Evolutionary conservation across 345 rosid species (phyloP).

Genomic region (Gossypium ekmanianum): DNA sequence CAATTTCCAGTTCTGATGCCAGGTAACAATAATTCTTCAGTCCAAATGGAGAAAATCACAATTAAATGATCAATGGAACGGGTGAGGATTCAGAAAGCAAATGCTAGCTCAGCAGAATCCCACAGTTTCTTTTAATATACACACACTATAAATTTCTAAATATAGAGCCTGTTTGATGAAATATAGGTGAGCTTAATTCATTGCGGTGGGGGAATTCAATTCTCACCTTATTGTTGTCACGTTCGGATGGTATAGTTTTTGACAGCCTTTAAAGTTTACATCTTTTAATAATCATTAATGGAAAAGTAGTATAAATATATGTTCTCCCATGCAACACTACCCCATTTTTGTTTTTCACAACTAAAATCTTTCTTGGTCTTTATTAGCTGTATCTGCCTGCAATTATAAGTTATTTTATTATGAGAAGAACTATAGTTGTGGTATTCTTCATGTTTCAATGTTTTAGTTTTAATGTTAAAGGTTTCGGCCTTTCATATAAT

Average conservation of each 20-base stretch:
- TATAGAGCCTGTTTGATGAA: background rate
- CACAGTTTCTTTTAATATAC: background rate
- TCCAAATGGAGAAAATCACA: constrained; percentile 9
- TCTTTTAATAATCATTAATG: background rate
- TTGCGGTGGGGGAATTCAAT: background rate
- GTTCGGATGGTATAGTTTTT: background rate
- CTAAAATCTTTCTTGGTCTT: background rate
- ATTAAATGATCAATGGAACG: background rate
- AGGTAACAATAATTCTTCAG: background rate
- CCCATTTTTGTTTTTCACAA: background rate
- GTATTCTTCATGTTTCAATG: constrained; percentile 2
- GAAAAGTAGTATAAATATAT: background rate
- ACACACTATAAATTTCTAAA: background rate
- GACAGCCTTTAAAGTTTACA: background rate
- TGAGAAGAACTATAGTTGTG: constrained; percentile 10
- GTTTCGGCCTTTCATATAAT: constrained; percentile 25
- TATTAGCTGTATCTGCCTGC: background rate
- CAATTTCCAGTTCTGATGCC: background rate
- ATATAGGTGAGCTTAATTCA: background rate
- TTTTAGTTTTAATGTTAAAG: constrained; percentile 10
- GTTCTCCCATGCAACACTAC: background rate
- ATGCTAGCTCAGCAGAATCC: background rate
- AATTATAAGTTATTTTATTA: background rate
- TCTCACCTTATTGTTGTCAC: background rate
- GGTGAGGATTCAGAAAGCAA: background rate